Evolutionary conservation across 2,329 filamentous ascomycete genomes (phyloP), one percentile per base, ranked within the genome.

Genomic region (Calonectria pseudoreteaudii): DNA sequence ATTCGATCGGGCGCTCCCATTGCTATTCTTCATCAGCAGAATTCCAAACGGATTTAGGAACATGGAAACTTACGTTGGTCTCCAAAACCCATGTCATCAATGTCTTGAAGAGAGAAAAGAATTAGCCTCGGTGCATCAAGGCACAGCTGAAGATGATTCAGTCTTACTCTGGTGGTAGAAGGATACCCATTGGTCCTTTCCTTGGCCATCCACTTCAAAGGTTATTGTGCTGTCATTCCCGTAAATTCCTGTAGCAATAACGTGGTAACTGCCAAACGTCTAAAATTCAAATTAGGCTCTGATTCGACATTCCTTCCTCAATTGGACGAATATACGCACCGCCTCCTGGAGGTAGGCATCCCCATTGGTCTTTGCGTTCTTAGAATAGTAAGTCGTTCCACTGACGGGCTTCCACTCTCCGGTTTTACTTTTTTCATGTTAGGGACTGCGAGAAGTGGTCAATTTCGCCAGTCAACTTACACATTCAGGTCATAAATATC

Each of bases 81-180:
- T 0, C 90, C 90, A 69, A 90, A 92, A 3, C 90, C 90, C 88
- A 91, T 91, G 72, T 91, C 90, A 65, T 91, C 90, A 2, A 85
- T 91, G 80, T 91, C 81, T 82, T 26, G n/a, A 36, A 9, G 4
- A 7, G 16, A 18, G 11, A 14, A 4, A 7, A 16, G 1, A n/a
- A 3, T n/a, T 3, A 23, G 2, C 11, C 10, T 16, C 38, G 6
- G 14, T 26, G 4, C n/a, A 56, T 41, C 11, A 4, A 13, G 20
- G 4, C 10, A 8, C 10, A 2, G 13, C 13, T 31, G 1, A 16
- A 11, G 28, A 13, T 4, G 8, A 2, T 34, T 14, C 26, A 2
- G 20, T n/a, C 62, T 71, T 67, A 82, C 81, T 90, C 75, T 90
- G 88, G 76, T 90, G 89, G 80, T 90, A 89, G 80, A 90, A 90